Evolutionary conservation across 2,329 filamentous ascomycete genomes (phyloP), one percentile per base, ranked within the genome.

Genomic region (Escovopsis sp.): DNA sequence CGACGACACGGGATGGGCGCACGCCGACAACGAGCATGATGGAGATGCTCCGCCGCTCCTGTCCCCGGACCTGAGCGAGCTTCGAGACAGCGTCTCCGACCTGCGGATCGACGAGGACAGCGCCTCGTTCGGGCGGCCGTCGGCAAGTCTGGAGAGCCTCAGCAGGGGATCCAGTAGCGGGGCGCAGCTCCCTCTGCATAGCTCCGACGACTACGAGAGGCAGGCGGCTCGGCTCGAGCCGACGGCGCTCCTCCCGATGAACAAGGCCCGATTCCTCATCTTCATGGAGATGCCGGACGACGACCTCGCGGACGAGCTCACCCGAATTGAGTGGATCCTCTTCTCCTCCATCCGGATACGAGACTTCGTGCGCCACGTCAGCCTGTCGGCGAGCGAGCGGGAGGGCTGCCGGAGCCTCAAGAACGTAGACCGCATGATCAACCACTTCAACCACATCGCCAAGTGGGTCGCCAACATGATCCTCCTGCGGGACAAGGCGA

Each of bases 241-340:
- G 0, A 72, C 71, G 28, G 72, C 76, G 1, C 75, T 70, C 27
- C 63, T 80, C 35, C 70, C 76, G 1, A 69, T 94, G 41, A 82
- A 77, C 45, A 96, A 96, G 55, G 66, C 79, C 29, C 81, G 90
- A 40, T 98, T 90, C 66, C 84, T 87, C 45, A 75, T 80, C 35
- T 82, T 96, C 45, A 93, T 96, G 78, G 81, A 83, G 26, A 79
- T 79, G 17, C 69, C 81, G 1, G 80, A 92, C 35, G 83, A 93
- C 41, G 74, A 85, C 33, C 79, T 96, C 45, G 88, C 88, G 13
- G 78, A 80, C 40, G 90, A 98, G 56, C 70, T 98, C 49, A 96
- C 90, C 4, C 72, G 88, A 41, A 93, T 98, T 37, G 90, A 98
- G 58, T 96, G 88, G 88, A 77, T 92, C 55, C 90, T 96, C 80